A percentile compares a stretch with the other conserved stretches of the same genome.
phyloP scores from a whole-genome alignment of 768 basidiomycete species.

The Polyporus arcularius region DNA sequence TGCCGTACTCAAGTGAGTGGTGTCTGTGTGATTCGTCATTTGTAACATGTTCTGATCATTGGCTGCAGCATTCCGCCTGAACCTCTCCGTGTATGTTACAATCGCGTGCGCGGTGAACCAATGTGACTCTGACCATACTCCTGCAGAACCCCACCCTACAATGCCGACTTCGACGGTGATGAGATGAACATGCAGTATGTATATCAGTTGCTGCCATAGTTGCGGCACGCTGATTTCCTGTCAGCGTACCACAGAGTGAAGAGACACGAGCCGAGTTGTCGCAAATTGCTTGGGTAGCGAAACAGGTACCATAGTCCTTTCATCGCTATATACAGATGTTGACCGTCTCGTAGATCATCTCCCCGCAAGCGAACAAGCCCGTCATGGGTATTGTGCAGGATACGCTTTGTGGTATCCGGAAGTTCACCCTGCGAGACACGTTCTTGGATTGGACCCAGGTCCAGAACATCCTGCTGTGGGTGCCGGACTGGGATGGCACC shows the following conservation, averaged over 20 bases:
- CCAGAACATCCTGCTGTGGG: constrained; percentile 97
- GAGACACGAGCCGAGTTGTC: constrained; percentile 98
- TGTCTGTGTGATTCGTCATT: constrained; percentile 1
- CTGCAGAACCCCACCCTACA: constrained; percentile 89
- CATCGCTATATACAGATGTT: not conserved
- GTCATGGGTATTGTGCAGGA: constrained; percentile 99
- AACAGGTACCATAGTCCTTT: constrained; percentile 58
- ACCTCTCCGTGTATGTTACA: constrained; percentile 88
- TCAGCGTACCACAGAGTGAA: constrained; percentile 94
- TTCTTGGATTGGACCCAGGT: constrained; percentile 96
- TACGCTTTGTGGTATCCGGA: constrained; percentile 95
- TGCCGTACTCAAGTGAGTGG: constrained; percentile 94
- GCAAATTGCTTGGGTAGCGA: constrained; percentile 98
- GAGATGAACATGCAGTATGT: constrained; percentile 99
- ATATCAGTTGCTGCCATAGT: not conserved
- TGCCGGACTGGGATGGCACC: constrained; percentile 94
- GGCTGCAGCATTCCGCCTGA: constrained; percentile 85
- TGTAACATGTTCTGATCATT: not conserved
- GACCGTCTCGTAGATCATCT: constrained; percentile 74
- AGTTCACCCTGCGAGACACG: constrained; percentile 93
- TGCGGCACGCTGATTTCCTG: constrained; percentile 7
- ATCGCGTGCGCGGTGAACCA: constrained; percentile 20
- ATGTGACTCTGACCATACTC: constrained; percentile 22
- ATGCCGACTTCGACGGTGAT: constrained; percentile 99
- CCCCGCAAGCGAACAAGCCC: constrained; percentile 98